Evolutionary conservation across 805 yeast species (phyloP), one percentile per base, ranked within the genome.

Genomic region (Saccharomycopsis malanga): DNA sequence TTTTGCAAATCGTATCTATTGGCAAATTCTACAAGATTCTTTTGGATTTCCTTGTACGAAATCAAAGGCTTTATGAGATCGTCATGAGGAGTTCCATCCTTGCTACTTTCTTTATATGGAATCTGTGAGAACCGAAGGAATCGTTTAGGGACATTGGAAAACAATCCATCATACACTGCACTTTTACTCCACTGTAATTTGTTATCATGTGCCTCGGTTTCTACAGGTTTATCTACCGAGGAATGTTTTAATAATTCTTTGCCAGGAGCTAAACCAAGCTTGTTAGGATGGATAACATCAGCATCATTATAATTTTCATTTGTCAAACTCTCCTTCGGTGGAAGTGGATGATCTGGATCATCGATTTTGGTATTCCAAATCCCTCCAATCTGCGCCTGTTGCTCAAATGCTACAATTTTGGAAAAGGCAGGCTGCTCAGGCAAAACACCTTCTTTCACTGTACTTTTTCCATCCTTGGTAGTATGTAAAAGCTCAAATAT

Each of bases 61-160:
- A 68, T 56, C 46, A 70, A 71, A 4, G 73, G 73, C 34, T 59
- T 62, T 7, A 69, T 54, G 9, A 30, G 37, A 17, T 59, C 54
- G 2, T 59, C 51, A 10, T 41, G 44, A 61, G 61, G 22, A 37
- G 34, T 14, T 3, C 24, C 29, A 9, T 40, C 21, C 6, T 25
- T 30, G 62, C 56, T 4, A 55, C 52, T 21, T 17, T 36, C 43
- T 10, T 40, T 21, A 25, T 36, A 34, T 14, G 40, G 42, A 30
- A 34, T 46, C 3, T 23, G 62, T 3, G 73, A 59, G 47, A 62
- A 69, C 29, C 68, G 54, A 36, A 66, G 60, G 50, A 63, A 68
- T 25, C 62, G 50, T 20, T 63, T 46, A 4, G 73, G 70, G 36
- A 69, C 66, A 50, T 69, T 69, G 24, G 71, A 63, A 56, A 61